Evolutionary conservation across 306 rosid genomes (phyloP).

Genomic region (Sphenostylis stenocarpa): DNA sequence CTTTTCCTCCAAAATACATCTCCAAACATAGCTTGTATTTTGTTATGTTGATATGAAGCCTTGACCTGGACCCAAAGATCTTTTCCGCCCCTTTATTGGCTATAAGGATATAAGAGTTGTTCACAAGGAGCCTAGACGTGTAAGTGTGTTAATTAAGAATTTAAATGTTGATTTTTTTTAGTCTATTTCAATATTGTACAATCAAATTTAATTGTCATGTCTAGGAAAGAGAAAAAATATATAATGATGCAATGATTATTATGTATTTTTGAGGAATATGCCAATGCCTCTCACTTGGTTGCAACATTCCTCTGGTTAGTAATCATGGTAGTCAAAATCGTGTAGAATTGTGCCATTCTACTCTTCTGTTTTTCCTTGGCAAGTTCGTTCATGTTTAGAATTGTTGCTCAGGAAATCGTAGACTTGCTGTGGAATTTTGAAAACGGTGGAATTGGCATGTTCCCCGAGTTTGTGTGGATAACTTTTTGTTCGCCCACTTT

Average conservation of each 20-base stretch:
- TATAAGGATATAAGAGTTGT: slow-evolving; percentile 67
- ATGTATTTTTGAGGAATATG: slow-evolving; percentile 6
- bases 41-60: slow-evolving; percentile 42
- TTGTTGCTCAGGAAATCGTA: too few relatives aligned
- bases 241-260: background rate
- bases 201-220: background rate
- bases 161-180: background rate
- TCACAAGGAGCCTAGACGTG: slow-evolving; percentile 87
- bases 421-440: too few relatives aligned
- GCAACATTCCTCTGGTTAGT: background rate
- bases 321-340: too few relatives aligned
- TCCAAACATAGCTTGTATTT: background rate
- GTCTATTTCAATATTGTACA: background rate
- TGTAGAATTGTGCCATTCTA: too few relatives aligned
- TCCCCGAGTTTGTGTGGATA: too few relatives aligned
- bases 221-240: background rate
- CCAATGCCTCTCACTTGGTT: background rate
- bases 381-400: too few relatives aligned
- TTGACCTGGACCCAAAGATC: slow-evolving; percentile 57
- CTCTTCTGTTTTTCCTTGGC: too few relatives aligned
- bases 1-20: background rate
- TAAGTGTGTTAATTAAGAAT: slow-evolving; percentile 44
- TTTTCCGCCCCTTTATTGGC: slow-evolving; percentile 84
- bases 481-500: too few relatives aligned
- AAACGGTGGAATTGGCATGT: too few relatives aligned